phyloP scores from a whole-genome alignment of 306 rosid species.

The Elaeagnus macrophylla region DNA sequence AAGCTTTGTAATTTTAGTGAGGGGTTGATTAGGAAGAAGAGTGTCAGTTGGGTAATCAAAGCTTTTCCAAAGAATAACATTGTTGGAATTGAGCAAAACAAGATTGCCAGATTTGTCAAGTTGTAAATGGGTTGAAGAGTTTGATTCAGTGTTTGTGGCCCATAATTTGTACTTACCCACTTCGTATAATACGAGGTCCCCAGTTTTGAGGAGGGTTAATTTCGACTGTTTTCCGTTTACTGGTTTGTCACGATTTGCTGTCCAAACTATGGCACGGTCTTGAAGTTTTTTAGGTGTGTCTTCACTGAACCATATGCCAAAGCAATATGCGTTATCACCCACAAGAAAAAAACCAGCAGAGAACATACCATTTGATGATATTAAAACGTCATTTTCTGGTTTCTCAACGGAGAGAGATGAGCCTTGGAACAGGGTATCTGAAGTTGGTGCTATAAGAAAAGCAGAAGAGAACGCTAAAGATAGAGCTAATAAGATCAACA shows the following conservation, averaged over 20 bases:
- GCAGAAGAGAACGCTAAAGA: constrained; percentile 1
- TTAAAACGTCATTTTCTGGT: constrained; percentile 15
- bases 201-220: constrained; percentile 23
- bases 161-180: constrained; percentile 24
- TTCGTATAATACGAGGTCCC: constrained; percentile 33
- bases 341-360: constrained; percentile 44
- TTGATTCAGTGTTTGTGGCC: constrained; percentile 25
- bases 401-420: constrained; percentile 33
- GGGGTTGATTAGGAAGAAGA: constrained; percentile 33
- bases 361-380: constrained; percentile 33
- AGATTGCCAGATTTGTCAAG: constrained; percentile 39
- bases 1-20: constrained; percentile 28
- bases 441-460: constrained; percentile 8
- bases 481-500: constrained; percentile 15
- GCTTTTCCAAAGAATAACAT: constrained; percentile 38
- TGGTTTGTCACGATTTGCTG: constrained; percentile 42
- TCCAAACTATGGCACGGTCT: constrained; percentile 39
- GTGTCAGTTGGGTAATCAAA: constrained; percentile 52
- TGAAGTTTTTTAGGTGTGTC: neutral
- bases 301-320: constrained; percentile 38
- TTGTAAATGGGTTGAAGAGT: neutral
- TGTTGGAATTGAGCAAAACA: constrained; percentile 8
- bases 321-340: constrained; percentile 40
- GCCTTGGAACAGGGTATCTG: constrained; percentile 21
- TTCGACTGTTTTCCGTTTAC: constrained; percentile 41